These are phyloP conservation scores for Fragaria iinumae DNA, from an alignment of 306 rosid genomes.

Conservation along the genomic window DNA sequence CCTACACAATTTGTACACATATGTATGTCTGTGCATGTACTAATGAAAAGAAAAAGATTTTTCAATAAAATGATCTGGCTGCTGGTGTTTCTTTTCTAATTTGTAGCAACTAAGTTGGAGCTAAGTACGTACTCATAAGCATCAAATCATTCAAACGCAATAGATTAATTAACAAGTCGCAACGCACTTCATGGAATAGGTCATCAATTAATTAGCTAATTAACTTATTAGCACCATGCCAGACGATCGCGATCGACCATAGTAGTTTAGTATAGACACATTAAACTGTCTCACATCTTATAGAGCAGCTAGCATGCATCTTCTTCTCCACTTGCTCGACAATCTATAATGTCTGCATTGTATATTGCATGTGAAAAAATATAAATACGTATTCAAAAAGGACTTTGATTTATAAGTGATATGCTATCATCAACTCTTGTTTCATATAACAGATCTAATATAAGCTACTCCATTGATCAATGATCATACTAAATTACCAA, in stretches of 20 bases:
- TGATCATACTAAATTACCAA: too few species aligned
- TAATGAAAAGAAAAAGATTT: background rate
- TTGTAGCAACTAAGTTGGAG: background rate
- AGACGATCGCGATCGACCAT: background rate
- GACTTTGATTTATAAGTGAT: background rate
- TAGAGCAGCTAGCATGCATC: background rate
- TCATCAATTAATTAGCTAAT: background rate
- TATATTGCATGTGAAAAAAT: background rate
- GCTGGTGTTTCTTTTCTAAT: background rate
- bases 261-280: background rate
- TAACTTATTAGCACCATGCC: background rate
- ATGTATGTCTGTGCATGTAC: background rate
- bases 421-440: background rate
- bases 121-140: background rate
- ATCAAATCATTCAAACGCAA: background rate
- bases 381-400: background rate
- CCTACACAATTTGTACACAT: background rate
- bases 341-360: background rate
- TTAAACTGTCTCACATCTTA: background rate
- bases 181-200: background rate
- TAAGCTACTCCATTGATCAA: too few species aligned
- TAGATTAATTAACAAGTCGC: background rate
- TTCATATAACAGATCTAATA: too few species aligned
- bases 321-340: slow-evolving; percentile 3
- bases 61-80: background rate